These are phyloP conservation scores for Encephalitozoon romaleae DNA, from an alignment of 371 early-diverging fungal genomes.

Conservation along the genomic window DNA sequence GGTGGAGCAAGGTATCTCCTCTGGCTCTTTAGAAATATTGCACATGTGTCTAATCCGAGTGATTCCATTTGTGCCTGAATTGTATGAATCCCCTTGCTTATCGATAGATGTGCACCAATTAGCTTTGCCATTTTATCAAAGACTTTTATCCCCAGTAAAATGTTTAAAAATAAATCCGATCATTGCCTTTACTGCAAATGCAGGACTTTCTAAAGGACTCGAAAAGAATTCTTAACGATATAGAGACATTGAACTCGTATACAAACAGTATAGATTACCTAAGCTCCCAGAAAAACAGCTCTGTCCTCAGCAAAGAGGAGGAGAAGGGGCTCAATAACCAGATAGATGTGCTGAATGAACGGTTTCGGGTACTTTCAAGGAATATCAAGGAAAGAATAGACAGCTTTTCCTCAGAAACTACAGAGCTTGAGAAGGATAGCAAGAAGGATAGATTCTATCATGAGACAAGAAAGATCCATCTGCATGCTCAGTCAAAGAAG, in stretches of 20 bases:
- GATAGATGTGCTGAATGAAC: slow-evolving; percentile 39
- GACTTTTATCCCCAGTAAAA: background rate
- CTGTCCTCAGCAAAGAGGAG: slow-evolving; percentile 45
- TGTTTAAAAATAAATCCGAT: slow-evolving; percentile 20
- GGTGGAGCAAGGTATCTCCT: slow-evolving; percentile 42
- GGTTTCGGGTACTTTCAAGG: slow-evolving; percentile 32
- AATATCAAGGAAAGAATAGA: slow-evolving; percentile 39
- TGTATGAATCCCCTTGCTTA: slow-evolving; percentile 53
- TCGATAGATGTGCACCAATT: slow-evolving; percentile 61
- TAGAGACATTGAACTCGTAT: slow-evolving; percentile 31
- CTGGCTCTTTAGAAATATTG: slow-evolving; percentile 60
- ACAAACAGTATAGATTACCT: slow-evolving; percentile 34
- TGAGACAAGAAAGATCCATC: slow-evolving; percentile 44
- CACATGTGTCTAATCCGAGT: slow-evolving; percentile 50
- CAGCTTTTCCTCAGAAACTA: slow-evolving; percentile 4
- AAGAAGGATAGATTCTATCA: slow-evolving; percentile 19
- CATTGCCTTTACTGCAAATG: slow-evolving; percentile 8
- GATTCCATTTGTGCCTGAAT: slow-evolving; percentile 55
- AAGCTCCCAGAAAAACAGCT: slow-evolving; percentile 41
- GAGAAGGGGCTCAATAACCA: slow-evolving; percentile 43
- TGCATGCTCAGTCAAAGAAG: slow-evolving; percentile 44
- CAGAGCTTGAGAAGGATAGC: background rate
- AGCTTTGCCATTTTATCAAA: slow-evolving; percentile 19
- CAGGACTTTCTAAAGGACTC: slow-evolving; percentile 48
- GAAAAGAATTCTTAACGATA: slow-evolving; percentile 26